Evolutionary conservation across 768 basidiomycete genomes (phyloP), one percentile per base, ranked within the genome.

Genomic region (Boletus rubescentipes): DNA sequence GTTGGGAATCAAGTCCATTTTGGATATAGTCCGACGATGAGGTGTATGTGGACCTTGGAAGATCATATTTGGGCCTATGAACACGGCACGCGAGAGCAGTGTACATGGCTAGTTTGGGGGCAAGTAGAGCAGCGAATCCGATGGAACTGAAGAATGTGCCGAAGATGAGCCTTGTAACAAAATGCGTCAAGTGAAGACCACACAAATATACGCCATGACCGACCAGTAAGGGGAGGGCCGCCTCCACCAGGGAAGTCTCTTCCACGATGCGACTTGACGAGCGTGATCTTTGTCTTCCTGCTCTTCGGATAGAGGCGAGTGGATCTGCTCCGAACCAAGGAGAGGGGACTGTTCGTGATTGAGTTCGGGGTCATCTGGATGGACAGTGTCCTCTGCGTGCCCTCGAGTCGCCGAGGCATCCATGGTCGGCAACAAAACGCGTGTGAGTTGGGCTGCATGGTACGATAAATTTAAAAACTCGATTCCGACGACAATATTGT

Each of bases 181-280:
- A 14, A 36, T 34, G 20, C 9, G 10, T 48, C 15, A 20, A 20
- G 30, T 9, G 8, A 36, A n/a, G 30, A 29, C 14, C n/a, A 47
- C 16, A 18, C 12, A 14, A 3, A 39, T 9, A 30, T 21, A 16
- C 15, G 10, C 20, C 8, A 35, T n/a, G 47, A 32, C 82, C 60
- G 58, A 90, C 91, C 89, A 91, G 72, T 75, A 79, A 0, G 87
- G 77, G 0, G 89, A 89, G 4, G 90, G 87, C 38, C 79, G 73
- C 71, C 75, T 89, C 81, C 86, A 91, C 89, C 89, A 91, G 4
- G 88, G 85, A 42, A 78, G 73, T 4, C 37, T 58, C 53, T 66
- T 62, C 56, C 70, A 62, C 44, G 63, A 58, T 0, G 47, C 42
- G 15, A 66, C 49, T 34, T 69, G 63, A 34, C 67, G 66, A 20